Evolutionary conservation across 441 rosid genomes (phyloP), one percentile per base, ranked within the genome.

Genomic region (Gossypium aridum): DNA sequence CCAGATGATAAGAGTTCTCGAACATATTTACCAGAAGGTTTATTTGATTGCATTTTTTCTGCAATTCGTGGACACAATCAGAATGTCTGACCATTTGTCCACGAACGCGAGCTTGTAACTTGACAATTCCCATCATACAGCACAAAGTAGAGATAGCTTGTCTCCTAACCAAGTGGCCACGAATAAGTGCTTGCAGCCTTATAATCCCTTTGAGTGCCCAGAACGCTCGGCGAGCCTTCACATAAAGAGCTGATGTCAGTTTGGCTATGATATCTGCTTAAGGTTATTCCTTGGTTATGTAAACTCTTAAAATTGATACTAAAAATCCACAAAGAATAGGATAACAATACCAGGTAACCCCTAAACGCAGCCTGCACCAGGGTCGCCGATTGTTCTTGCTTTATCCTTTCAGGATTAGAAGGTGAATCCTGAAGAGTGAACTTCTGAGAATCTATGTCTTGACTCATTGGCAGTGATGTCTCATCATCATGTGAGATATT

Each of bases 341-440:
- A 74, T 73, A 70, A 75, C 63, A 76, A 82, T 96, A 96, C 99
- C 99, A 91, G 80, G 82, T 87, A 92, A 64, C 99, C 97, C 86
- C 97, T 88, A 83, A 92, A 96, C 73, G 92, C 91, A 84, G 99
- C 97, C 84, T 96, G 99, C 39, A 83, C 90, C 73, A 81, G 71
- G 3, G 83, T 91, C 20, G 97, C 96, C 54, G 98, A 94, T 72
- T 85, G 76, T 79, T 88, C 92, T 61, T 75, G 84, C 73, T 82
- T 88, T 53, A 72, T 63, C 71, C 80, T 85, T 81, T 87, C 92
- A 72, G 88, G 84, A 74, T 88, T 88, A 45, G 80, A 75, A 37
- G 78, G 83, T 28, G 28, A 80, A 78, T 56, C 80, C 74, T 73
- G 47, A 19, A 59, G 66, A 4, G 54, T 19, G 13, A 72, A 64